Percentiles rank a stretch among this genome's conserved stretches.
Evolutionary conservation across 2,329 filamentous ascomycete genomes (phyloP).

Genomic region (Diaporthe sp.): DNA sequence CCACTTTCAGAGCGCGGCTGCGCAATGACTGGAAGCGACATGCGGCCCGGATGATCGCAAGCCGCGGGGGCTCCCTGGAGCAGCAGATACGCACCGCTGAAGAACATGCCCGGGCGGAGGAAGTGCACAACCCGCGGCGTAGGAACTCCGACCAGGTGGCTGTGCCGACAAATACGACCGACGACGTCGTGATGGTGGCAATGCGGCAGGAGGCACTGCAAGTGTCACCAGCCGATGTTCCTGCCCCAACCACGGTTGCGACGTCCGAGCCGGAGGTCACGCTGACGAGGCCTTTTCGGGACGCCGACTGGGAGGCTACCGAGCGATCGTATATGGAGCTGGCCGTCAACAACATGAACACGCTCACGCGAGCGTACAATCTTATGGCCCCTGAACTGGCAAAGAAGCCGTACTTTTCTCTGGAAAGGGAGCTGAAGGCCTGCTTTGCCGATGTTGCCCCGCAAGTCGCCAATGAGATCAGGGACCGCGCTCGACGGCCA

Average conservation of each 20-base stretch:
- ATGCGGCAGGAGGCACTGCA: constrained; percentile 53
- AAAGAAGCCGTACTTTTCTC: constrained; percentile 90
- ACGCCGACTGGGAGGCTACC: constrained; percentile 79
- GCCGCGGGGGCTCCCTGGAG: constrained; percentile 80
- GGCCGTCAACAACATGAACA: constrained; percentile 83
- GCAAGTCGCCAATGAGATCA: constrained; percentile 78
- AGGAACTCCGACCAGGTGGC: constrained; percentile 61
- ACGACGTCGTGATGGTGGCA: constrained; percentile 63
- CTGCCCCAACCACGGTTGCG: constrained; percentile 32
- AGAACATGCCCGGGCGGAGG: constrained; percentile 82
- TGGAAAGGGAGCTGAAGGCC: constrained; percentile 83
- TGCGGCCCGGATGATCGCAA: constrained; percentile 82
- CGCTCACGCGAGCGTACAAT: constrained; percentile 88
- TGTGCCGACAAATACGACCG: constrained; percentile 61
- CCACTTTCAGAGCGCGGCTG: constrained; percentile 79
- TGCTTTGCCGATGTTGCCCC: constrained; percentile 93
- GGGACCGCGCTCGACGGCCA: constrained; percentile 71
- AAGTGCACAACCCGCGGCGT: constrained; percentile 70
- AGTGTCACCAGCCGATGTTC: constrained; percentile 36
- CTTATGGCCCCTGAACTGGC: constrained; percentile 93
- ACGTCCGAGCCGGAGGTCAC: constrained; percentile 46
- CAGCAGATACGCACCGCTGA: constrained; percentile 80
- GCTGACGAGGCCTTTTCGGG: constrained; percentile 77
- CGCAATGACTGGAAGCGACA: constrained; percentile 88
- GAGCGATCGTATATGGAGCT: constrained; percentile 83